Base-by-base conservation (phyloP, 2,329 filamentous ascomycete species). In the Diaporthe amygdali region DNA sequence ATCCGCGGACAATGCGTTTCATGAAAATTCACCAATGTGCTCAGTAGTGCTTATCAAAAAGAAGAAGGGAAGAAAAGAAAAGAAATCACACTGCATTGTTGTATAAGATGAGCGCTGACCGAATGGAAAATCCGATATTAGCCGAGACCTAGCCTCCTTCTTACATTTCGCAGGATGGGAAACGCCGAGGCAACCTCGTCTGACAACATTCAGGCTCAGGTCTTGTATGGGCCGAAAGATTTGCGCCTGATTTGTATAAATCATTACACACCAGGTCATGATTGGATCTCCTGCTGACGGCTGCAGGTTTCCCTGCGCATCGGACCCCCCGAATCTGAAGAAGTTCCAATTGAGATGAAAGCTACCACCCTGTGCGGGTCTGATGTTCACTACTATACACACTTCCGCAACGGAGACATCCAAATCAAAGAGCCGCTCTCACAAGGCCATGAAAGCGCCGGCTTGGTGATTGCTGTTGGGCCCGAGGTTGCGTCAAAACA, bases 301-400 rank as follows among this genome's bases (percentile, higher is more conserved):
- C 3, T 7, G 10, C 20, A 55, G 51, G 10, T 55, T 14, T 55
- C 51, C 17, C 30, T 37, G 7, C 71, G 85, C 20, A 89, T 89
- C 15, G 82, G 82, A 15, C 79, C 83, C 72, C 51, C 51, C 10
- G 30, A 34, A 22, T 17, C 30, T 6, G 82, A 85, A 74, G 88
- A 92, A 74, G 87, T 92, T 66, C 89, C 91, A 76, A 83, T 92
- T 73, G 83, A 87, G 73, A 84, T 91, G 76, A 86, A 87, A 73
- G 84, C 87, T 56, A 92, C 90, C 15, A 90, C 90, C 54, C 84
- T 93, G 77, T 92, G 91, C 80, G 91, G 90, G 73, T 91, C 89
- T 41, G 90, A 92, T 78, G 84, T 91, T 68, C 89, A 91, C 79
- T 92, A 92, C 83, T 92, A 86, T 81, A 86, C 84, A 77, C 89